phyloP scores from a whole-genome alignment of 2,329 filamentous ascomycete species.

The Sclerotinia spermophila region DNA sequence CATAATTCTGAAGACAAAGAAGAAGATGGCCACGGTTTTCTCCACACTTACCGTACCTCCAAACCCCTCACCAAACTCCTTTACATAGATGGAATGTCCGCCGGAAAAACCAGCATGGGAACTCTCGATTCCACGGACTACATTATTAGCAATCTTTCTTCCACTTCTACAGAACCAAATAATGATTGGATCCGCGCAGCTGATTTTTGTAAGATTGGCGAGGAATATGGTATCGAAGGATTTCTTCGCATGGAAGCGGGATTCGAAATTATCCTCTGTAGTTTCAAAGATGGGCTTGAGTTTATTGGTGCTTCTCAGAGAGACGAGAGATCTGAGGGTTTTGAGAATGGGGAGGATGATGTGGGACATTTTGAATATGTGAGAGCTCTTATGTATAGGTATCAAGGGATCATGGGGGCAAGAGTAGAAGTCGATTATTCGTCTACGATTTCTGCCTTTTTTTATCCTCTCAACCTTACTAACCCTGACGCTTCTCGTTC shows the following conservation, averaged over 20 bases:
- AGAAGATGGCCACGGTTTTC: conserved; percentile 46
- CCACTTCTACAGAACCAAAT: conserved; percentile 28
- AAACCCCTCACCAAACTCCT: conserved; percentile 55
- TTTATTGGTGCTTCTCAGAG: conserved; percentile 27
- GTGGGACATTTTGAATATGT: conserved; percentile 37
- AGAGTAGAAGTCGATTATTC: conserved; percentile 35
- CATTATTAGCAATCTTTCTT: conserved; percentile 43
- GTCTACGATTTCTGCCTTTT: conserved; percentile 34
- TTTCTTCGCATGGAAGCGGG: conserved; percentile 66
- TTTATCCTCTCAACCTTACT: conserved; percentile 33
- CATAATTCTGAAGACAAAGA: neutral
- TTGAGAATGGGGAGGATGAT: neutral
- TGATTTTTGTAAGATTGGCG: conserved; percentile 53
- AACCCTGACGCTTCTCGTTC: conserved; percentile 28
- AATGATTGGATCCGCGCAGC: conserved; percentile 51
- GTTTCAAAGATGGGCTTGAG: conserved; percentile 46
- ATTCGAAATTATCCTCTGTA: conserved; percentile 67
- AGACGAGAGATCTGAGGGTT: conserved; percentile 14
- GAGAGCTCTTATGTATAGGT: conserved; percentile 42
- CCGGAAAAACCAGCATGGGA: conserved; percentile 61
- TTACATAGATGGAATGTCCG: conserved; percentile 68
- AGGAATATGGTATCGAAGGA: conserved; percentile 57
- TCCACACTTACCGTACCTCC: conserved; percentile 62
- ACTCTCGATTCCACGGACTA: conserved; percentile 66
- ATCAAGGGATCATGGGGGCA: conserved; percentile 43